A percentile compares a stretch with the other conserved stretches of the same genome.
These are phyloP conservation scores for Rhizomucor pusillus DNA, from an alignment of 371 early-diverging fungal species.

Conservation along the genomic window DNA sequence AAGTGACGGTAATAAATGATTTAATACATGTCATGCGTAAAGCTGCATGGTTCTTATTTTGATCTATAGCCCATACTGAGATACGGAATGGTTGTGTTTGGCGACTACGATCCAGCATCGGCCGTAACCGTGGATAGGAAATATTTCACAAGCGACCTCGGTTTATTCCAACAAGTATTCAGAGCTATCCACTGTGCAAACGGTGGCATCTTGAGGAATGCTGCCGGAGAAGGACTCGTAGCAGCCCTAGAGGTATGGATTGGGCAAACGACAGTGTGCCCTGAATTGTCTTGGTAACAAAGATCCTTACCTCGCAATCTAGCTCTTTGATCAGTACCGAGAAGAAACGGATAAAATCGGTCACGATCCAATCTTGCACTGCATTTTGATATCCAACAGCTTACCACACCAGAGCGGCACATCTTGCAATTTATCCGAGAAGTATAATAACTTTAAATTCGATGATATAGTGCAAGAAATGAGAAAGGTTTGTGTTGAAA, in stretches of 20 bases:
- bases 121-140: slow-evolving; percentile 54
- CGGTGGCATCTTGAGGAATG: slow-evolving; percentile 63
- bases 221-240: slow-evolving; percentile 62
- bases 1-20: slow-evolving; percentile 39
- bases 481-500: slow-evolving; percentile 33
- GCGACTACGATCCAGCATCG: slow-evolving; percentile 64
- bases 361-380: slow-evolving; percentile 50
- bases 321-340: slow-evolving; percentile 60
- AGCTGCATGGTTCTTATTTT: slow-evolving; percentile 1
- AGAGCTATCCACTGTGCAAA: slow-evolving; percentile 47
- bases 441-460: slow-evolving; percentile 47
- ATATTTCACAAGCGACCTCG: slow-evolving; percentile 52
- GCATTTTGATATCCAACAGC: slow-evolving; percentile 55
- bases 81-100: slow-evolving; percentile 63
- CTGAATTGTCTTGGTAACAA: not conserved
- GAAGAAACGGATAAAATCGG: slow-evolving; percentile 24
- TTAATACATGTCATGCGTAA: not conserved
- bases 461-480: slow-evolving; percentile 45
- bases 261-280: not conserved
- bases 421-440: slow-evolving; percentile 45
- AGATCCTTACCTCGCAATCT: not conserved
- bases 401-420: slow-evolving; percentile 46
- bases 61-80: slow-evolving; percentile 49
- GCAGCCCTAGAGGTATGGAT: slow-evolving; percentile 60
- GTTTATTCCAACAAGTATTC: slow-evolving; percentile 52